Percentiles rank a stretch among this genome's conserved stretches.
Evolutionary conservation across 306 rosid genomes (phyloP).

Genomic region (Quercus cerris): DNA sequence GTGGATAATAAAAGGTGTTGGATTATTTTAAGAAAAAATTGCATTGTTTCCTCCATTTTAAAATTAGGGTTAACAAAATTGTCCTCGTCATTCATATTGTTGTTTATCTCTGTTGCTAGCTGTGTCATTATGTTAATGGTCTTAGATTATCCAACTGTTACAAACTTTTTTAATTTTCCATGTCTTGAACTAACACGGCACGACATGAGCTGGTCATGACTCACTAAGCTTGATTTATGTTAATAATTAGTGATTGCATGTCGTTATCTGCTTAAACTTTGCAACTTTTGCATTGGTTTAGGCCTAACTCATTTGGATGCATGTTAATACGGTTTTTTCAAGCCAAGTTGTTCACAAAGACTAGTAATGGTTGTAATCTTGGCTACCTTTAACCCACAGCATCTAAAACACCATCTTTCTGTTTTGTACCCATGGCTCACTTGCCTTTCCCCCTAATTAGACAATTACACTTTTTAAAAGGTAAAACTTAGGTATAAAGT

Average conservation of each 20-base stretch:
- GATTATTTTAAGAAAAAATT: constrained; percentile 18
- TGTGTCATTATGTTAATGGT: constrained; percentile 11
- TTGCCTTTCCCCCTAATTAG: too few relatives aligned
- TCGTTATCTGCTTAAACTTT: background rate
- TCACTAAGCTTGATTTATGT: background rate
- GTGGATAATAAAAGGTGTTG: constrained; percentile 45
- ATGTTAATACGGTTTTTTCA: background rate
- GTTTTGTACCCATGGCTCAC: too few relatives aligned
- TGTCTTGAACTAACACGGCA: constrained; percentile 1
- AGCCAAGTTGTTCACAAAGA: background rate
- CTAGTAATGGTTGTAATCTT: background rate
- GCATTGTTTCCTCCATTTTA: constrained; percentile 13
- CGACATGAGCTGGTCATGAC: background rate
- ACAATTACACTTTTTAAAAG: too few relatives aligned
- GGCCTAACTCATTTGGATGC: constrained; percentile 3
- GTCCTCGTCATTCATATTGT: constrained; percentile 22
- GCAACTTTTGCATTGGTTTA: background rate
- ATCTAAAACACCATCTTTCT: too few relatives aligned
- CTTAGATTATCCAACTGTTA: constrained; percentile 18
- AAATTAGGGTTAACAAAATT: constrained; percentile 17
- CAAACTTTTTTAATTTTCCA: background rate
- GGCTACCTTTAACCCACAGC: too few relatives aligned
- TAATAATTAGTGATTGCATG: background rate
- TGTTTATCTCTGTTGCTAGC: constrained; percentile 3
- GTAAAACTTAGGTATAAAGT: too few relatives aligned